phyloP scores from a whole-genome alignment of 2,329 filamentous ascomycete genomes.

The Penicillium griseofulvum region DNA sequence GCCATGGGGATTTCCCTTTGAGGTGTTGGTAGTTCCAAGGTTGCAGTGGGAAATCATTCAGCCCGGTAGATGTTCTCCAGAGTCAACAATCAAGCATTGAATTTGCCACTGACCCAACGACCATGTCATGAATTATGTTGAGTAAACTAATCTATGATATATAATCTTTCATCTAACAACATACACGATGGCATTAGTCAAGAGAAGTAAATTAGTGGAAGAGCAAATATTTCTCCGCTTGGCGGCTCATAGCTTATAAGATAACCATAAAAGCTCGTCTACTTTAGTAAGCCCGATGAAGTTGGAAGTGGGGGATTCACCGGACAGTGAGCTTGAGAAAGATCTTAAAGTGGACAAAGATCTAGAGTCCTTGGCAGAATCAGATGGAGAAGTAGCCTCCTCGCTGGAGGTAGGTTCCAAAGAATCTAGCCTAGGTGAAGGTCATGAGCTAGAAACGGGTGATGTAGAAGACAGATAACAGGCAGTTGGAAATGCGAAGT shows the following conservation, averaged over 20 bases:
- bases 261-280: too few species aligned
- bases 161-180: background rate
- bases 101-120: background rate
- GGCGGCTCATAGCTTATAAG: slow-evolving; percentile 16
- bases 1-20: slow-evolving; percentile 1
- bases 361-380: too few species aligned
- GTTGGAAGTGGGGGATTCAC: too few species aligned
- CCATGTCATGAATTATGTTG: background rate
- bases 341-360: too few species aligned
- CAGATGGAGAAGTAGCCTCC: too few species aligned
- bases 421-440: too few species aligned
- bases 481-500: too few species aligned
- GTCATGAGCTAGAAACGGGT: too few species aligned
- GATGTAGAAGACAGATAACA: too few species aligned
- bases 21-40: background rate
- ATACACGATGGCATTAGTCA: background rate
- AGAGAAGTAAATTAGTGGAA: background rate
- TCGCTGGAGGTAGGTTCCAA: too few species aligned
- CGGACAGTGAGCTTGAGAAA: too few species aligned
- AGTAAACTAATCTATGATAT: background rate
- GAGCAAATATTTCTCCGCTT: slow-evolving; percentile 20
- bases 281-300: too few species aligned
- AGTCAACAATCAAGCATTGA: background rate
- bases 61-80: slow-evolving; percentile 1
- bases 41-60: slow-evolving; percentile 15